These are phyloP conservation scores for Lecanicillium sp. DNA, from an alignment of 2,329 filamentous ascomycete genomes.

Conservation along the genomic window DNA sequence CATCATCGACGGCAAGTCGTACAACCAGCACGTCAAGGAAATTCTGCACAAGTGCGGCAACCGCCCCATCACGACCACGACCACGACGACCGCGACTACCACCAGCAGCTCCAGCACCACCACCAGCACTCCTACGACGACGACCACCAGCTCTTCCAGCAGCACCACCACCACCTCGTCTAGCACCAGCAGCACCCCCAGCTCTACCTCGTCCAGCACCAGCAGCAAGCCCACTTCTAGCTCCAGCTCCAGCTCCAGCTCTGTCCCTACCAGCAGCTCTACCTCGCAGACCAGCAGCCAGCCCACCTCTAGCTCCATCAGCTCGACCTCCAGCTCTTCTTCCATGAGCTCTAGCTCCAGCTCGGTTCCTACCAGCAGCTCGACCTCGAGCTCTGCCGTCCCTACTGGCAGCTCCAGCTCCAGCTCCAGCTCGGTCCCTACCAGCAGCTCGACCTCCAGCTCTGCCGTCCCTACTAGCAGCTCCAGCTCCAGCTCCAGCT, in stretches of 20 bases:
- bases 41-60: slow-evolving; percentile 32
- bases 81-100: slow-evolving; percentile 16
- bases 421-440: not conserved
- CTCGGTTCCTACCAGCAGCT: not conserved
- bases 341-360: not conserved
- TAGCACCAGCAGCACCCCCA: slow-evolving; percentile 12
- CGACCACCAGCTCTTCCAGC: slow-evolving; percentile 4
- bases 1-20: slow-evolving; percentile 28
- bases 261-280: not conserved
- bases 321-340: not conserved
- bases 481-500: not conserved
- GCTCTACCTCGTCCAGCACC: slow-evolving; percentile 11
- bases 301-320: not conserved
- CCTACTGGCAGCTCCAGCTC: not conserved
- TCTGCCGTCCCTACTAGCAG: too few relatives aligned
- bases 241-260: too few relatives aligned
- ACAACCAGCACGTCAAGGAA: slow-evolving; percentile 31
- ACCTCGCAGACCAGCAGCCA: not conserved
- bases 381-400: not conserved
- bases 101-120: slow-evolving; percentile 12
- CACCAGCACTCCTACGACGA: slow-evolving; percentile 5
- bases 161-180: slow-evolving; percentile 13
- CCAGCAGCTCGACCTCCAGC: not conserved
- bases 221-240: too few relatives aligned
- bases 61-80: slow-evolving; percentile 19